Percentiles rank a stretch among this genome's conserved stretches.
phyloP scores from a whole-genome alignment of 1,284 basidiomycete genomes.

The Singerocomus rubriflavus region DNA sequence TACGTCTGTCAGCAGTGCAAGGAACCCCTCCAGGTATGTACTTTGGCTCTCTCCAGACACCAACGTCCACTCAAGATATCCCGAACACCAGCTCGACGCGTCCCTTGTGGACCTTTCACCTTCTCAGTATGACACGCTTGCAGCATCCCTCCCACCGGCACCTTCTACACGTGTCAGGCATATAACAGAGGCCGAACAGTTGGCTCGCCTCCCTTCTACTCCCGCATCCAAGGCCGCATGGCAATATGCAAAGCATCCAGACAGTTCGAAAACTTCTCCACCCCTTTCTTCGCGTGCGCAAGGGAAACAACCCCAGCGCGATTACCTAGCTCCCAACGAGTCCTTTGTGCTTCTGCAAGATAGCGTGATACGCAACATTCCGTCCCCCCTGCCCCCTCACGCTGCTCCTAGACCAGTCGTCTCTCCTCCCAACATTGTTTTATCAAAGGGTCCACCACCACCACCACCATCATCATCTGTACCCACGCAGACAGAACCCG shows the following conservation, averaged over 20 bases:
- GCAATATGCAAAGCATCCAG: slow-evolving; percentile 48
- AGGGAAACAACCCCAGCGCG: slow-evolving; percentile 55
- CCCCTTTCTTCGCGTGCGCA: slow-evolving; percentile 46
- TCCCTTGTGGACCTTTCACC: slow-evolving; percentile 81
- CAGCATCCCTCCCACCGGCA: slow-evolving; percentile 64
- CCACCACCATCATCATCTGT: slow-evolving; percentile 23
- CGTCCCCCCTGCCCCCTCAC: slow-evolving; percentile 42
- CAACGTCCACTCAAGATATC: slow-evolving; percentile 18
- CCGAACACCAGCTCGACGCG: slow-evolving; percentile 64
- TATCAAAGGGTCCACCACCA: slow-evolving; percentile 20
- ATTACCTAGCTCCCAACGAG: slow-evolving; percentile 62
- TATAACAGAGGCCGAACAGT: slow-evolving; percentile 50
- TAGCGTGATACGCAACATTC: slow-evolving; percentile 66
- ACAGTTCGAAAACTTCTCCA: slow-evolving; percentile 35
- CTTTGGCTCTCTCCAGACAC: slow-evolving; percentile 2
- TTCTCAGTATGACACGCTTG: slow-evolving; percentile 83
- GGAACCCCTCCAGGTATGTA: slow-evolving; percentile 72
- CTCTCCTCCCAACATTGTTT: slow-evolving; percentile 31
- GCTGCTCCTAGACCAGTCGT: slow-evolving; percentile 40
- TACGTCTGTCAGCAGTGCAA: slow-evolving; percentile 84
- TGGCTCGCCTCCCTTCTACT: slow-evolving; percentile 54
- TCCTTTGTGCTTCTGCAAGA: slow-evolving; percentile 90
- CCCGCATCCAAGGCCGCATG: slow-evolving; percentile 58
- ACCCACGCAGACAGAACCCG: slow-evolving; percentile 39
- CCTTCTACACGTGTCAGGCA: slow-evolving; percentile 39